These are phyloP conservation scores for Exophiala lecanii-corni DNA, from an alignment of 2,329 filamentous ascomycete genomes.

Conservation along the genomic window DNA sequence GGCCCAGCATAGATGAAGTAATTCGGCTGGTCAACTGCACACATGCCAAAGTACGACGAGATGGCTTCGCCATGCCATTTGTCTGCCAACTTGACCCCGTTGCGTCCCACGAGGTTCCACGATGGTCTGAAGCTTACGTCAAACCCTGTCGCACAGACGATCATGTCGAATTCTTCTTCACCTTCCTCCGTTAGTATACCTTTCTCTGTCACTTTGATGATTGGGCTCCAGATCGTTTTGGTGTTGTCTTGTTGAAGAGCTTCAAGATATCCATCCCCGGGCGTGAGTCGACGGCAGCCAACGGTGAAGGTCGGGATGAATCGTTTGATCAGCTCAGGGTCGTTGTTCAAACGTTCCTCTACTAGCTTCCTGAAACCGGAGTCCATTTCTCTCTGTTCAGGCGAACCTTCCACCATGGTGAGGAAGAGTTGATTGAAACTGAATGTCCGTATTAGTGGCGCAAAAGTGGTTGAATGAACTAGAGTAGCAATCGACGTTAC, in stretches of 20 bases:
- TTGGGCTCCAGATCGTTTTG: constrained; percentile 3
- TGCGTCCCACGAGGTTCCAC: constrained; percentile 31
- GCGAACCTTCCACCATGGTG: constrained; percentile 4
- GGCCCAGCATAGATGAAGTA: constrained; percentile 28
- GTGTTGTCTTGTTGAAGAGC: constrained; percentile 16
- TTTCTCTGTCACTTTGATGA: constrained; percentile 15
- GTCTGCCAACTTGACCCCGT: constrained; percentile 28
- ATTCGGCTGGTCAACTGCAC: constrained; percentile 30
- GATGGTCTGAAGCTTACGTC: constrained; percentile 27
- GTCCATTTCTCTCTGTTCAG: constrained; percentile 4
- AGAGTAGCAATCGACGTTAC: not conserved
- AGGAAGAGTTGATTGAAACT: constrained; percentile 14
- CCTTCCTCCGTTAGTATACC: constrained; percentile 20
- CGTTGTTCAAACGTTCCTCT: constrained; percentile 16
- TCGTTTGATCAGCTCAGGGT: constrained; percentile 18
- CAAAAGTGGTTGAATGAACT: too few relatives aligned
- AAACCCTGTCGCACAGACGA: constrained; percentile 29
- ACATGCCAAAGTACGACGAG: constrained; percentile 29
- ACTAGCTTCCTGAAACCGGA: constrained; percentile 14
- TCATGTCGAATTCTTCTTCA: constrained; percentile 27
- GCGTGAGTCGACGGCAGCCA: constrained; percentile 36
- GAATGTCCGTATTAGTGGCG: not conserved
- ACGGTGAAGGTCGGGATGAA: constrained; percentile 25
- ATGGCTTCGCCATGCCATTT: constrained; percentile 27
- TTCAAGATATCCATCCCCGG: constrained; percentile 27